Evolutionary conservation across 805 yeast species (phyloP).

Genomic region (Blastobotrys parvus): DNA sequence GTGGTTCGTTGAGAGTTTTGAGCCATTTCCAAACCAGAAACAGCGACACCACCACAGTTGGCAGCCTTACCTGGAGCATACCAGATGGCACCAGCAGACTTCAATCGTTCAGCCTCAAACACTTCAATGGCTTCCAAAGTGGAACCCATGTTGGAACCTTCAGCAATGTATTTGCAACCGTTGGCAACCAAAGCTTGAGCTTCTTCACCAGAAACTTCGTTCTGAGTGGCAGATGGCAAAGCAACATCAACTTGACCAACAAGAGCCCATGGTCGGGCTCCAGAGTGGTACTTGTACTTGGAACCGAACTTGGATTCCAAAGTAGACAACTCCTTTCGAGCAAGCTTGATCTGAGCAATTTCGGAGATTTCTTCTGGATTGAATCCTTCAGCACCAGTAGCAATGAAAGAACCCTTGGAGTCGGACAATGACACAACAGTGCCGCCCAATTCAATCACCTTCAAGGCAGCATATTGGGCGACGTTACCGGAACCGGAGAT

Average conservation of each 20-base stretch:
- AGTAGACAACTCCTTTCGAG: conserved; percentile 43
- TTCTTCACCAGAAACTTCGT: conserved; percentile 95
- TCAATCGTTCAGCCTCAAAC: conserved; percentile 53
- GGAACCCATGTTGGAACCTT: conserved; percentile 99
- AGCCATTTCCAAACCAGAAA: conserved; percentile 98
- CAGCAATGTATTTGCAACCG: conserved; percentile 90
- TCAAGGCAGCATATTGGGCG: conserved; percentile 97
- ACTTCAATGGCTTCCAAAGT: conserved; percentile 94
- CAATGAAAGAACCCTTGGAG: conserved; percentile 81
- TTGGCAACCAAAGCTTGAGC: conserved; percentile 90
- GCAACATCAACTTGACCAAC: conserved; percentile 92
- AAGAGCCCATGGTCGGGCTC: conserved; percentile 94
- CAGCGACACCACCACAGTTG: conserved; percentile 99
- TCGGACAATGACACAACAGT: conserved; percentile 89
- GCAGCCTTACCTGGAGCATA: conserved; percentile 99
- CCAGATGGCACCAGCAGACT: conserved; percentile 56
- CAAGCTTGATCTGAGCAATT: conserved; percentile 76
- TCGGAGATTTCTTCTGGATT: conserved; percentile 70
- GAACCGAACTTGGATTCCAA: conserved; percentile 22
- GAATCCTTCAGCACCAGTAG: conserved; percentile 61
- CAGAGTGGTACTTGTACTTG: conserved; percentile 69
- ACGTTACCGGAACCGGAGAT: conserved; percentile 98
- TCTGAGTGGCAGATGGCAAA: conserved; percentile 96
- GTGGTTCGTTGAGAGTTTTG: conserved; percentile 92
- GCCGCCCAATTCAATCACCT: conserved; percentile 95